Conservation (phyloP, 169 alveolate species). For the Eimeria brunetti region DNA sequence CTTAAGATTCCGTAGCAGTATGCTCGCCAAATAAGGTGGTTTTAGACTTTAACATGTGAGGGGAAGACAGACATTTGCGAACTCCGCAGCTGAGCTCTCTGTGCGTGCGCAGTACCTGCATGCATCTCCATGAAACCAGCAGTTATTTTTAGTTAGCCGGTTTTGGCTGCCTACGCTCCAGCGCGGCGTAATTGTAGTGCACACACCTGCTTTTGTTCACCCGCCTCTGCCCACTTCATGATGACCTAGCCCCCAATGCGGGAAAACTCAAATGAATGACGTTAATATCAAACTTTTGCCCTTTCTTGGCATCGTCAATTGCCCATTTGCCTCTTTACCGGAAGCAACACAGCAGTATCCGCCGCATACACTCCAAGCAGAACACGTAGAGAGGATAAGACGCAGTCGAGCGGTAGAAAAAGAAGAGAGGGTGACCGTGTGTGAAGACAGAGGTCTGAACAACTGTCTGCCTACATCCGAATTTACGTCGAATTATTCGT, state of each 20-base stretch:
- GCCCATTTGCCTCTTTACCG: no score
- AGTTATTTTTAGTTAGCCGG: not conserved
- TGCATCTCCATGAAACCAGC: not conserved
- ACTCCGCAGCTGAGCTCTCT: not conserved
- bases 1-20: not conserved
- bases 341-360: not conserved
- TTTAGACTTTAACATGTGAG: slow-evolving; percentile 2
- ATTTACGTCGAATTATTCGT: not conserved
- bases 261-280: not conserved
- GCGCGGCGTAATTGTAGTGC: not conserved
- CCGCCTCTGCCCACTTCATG: not conserved
- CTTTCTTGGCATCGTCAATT: not conserved
- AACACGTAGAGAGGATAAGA: not conserved
- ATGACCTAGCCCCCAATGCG: not conserved
- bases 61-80: not conserved
- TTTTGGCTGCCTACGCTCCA: not conserved
- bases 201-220: not conserved
- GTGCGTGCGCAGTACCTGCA: not conserved
- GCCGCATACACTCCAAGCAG: not conserved
- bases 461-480: not conserved
- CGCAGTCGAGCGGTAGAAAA: not conserved
- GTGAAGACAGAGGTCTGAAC: not conserved
- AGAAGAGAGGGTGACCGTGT: not conserved
- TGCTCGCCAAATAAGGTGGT: not conserved
- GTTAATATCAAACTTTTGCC: not conserved